A percentile compares a stretch with the other conserved stretches of the same genome.
Conservation (phyloP, 257 asterid species). For the Ilex aquifolium region DNA sequence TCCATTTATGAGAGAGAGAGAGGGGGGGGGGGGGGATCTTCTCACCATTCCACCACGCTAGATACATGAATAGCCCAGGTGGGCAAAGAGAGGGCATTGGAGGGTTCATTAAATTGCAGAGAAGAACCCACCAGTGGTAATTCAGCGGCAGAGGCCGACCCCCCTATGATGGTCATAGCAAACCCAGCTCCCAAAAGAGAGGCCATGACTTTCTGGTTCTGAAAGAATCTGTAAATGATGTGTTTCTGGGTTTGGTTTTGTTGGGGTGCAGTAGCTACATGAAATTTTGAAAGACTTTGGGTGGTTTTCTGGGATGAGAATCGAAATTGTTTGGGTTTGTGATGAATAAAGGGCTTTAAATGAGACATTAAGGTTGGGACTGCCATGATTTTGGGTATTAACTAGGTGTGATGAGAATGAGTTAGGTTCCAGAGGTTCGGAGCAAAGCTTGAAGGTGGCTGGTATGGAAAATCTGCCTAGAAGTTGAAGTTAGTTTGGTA, state of each 20-base stretch:
- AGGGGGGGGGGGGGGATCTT: not conserved
- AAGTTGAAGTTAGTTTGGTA: no score
- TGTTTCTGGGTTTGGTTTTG: slow-evolving; percentile 16
- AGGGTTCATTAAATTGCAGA: slow-evolving; percentile 55
- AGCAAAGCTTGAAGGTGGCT: no score
- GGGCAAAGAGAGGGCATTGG: slow-evolving; percentile 91
- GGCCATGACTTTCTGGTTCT: slow-evolving; percentile 22
- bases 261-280: slow-evolving; percentile 17
- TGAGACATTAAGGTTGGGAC: slow-evolving; percentile 18
- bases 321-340: slow-evolving; percentile 21
- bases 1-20: not conserved
- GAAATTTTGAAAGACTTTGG: slow-evolving; percentile 11
- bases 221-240: slow-evolving; percentile 10
- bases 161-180: slow-evolving; percentile 43
- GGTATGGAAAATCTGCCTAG: no score
- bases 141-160: slow-evolving; percentile 49
- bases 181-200: slow-evolving; percentile 57
- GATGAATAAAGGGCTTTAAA: slow-evolving; percentile 16
- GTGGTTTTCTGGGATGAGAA: slow-evolving; percentile 1
- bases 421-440: not conserved
- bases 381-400: slow-evolving; percentile 20
- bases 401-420: not conserved
- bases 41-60: slow-evolving; percentile 92
- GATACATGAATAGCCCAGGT: slow-evolving; percentile 96
- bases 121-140: slow-evolving; percentile 28